These are phyloP conservation scores for Xerocomus potaroensis DNA, from an alignment of 768 basidiomycete genomes.

Conservation along the genomic window DNA sequence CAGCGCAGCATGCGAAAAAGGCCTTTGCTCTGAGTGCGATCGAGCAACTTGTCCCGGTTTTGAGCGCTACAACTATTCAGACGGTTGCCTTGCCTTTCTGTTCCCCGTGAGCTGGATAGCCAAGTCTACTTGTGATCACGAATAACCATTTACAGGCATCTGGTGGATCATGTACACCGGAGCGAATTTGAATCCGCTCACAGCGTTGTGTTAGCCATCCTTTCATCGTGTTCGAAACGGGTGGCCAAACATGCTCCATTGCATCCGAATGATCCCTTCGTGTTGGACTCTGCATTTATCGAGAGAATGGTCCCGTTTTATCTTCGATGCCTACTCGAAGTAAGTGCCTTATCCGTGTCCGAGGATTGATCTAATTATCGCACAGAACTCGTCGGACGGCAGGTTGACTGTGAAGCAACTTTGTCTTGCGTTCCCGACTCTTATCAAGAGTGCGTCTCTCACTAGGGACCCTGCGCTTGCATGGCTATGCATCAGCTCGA, in stretches of 20 bases:
- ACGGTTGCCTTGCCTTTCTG: slow-evolving; percentile 56
- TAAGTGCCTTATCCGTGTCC: slow-evolving; percentile 26
- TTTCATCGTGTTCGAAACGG: slow-evolving; percentile 54
- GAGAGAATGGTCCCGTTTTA: slow-evolving; percentile 73
- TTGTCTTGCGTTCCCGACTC: slow-evolving; percentile 67
- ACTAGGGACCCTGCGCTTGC: slow-evolving; percentile 47
- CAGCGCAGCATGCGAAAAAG: slow-evolving; percentile 33
- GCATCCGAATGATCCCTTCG: slow-evolving; percentile 5
- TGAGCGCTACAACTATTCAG: slow-evolving; percentile 51
- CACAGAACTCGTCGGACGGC: slow-evolving; percentile 60
- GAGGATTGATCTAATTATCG: neutral
- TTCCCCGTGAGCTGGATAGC: slow-evolving; percentile 50
- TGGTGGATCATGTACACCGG: slow-evolving; percentile 53
- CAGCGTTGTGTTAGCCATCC: slow-evolving; percentile 74
- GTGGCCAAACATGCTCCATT: slow-evolving; percentile 9
- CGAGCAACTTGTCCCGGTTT: slow-evolving; percentile 69
- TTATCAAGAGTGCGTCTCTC: slow-evolving; percentile 55
- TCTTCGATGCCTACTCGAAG: slow-evolving; percentile 64
- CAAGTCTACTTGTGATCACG: neutral
- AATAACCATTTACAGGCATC: slow-evolving; percentile 41
- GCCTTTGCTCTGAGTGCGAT: slow-evolving; percentile 70
- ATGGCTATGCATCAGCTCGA: slow-evolving; percentile 61
- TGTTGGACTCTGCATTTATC: slow-evolving; percentile 37
- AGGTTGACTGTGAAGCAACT: slow-evolving; percentile 63
- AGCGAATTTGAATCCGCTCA: slow-evolving; percentile 87